These are phyloP conservation scores for Diaporthe nobilis DNA, from an alignment of 2,329 filamentous ascomycete genomes.

Conservation along the genomic window DNA sequence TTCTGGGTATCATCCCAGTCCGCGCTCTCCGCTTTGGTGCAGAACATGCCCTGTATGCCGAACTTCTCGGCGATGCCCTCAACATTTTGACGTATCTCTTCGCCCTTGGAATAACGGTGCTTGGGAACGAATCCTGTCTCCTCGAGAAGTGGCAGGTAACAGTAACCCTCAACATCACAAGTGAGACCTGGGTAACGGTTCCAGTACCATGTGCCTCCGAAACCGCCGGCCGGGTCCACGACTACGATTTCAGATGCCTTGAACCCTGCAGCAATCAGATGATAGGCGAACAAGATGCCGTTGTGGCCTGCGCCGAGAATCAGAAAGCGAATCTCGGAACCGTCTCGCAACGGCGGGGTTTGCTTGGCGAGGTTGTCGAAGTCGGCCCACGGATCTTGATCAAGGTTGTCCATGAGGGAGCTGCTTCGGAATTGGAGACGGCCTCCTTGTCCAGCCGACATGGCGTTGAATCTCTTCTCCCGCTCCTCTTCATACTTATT, in stretches of 20 bases:
- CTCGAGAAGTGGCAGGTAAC: neutral
- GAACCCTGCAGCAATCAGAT: neutral
- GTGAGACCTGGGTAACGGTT: slow-evolving; percentile 54
- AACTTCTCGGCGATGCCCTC: neutral
- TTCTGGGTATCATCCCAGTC: slow-evolving; percentile 4
- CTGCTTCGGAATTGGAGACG: neutral
- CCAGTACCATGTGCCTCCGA: slow-evolving; percentile 47
- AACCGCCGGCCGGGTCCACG: neutral
- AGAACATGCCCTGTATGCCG: slow-evolving; percentile 1
- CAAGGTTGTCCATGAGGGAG: neutral
- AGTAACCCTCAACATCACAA: neutral
- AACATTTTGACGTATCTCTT: neutral
- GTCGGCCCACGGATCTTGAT: neutral
- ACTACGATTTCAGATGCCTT: neutral
- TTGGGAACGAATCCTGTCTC: neutral
- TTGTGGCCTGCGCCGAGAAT: slow-evolving; percentile 2
- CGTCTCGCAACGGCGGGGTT: neutral
- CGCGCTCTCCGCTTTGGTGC: neutral
- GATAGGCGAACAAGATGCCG: neutral
- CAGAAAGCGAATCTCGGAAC: neutral
- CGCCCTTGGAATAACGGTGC: neutral
- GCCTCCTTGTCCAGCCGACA: neutral
- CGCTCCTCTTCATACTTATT: neutral
- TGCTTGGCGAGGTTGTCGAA: neutral
- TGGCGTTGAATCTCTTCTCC: neutral